Evolutionary conservation across 805 yeast genomes (phyloP).

Genomic region (Schizosaccharomyces octosporus): DNA sequence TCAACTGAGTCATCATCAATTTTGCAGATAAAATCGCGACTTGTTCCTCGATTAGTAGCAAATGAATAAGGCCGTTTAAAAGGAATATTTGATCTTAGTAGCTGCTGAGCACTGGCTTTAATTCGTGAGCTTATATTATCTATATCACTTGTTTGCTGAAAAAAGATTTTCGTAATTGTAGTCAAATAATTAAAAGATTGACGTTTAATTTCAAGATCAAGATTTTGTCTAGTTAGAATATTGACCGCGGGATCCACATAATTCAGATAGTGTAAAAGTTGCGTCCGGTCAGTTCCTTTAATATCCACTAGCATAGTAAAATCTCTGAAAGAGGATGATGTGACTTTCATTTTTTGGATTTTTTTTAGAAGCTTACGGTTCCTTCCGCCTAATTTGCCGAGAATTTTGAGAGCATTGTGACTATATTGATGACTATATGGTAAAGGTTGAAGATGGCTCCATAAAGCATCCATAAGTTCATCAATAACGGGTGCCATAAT

Average conservation of each 20-base stretch:
- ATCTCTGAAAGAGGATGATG: background rate
- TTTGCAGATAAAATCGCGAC: background rate
- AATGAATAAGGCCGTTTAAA: background rate
- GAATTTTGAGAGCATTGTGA: conserved; percentile 74
- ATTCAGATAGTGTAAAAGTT: background rate
- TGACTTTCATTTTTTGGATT: conserved; percentile 31
- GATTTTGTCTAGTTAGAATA: background rate
- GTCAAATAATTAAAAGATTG: background rate
- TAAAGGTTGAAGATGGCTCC: conserved; percentile 73
- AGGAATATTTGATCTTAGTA: background rate
- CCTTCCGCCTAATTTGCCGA: conserved; percentile 92
- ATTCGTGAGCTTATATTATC: background rate
- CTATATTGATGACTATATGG: conserved; percentile 90
- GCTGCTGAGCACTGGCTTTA: background rate
- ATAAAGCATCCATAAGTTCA: conserved; percentile 78
- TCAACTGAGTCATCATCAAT: background rate
- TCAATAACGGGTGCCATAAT: conserved; percentile 88
- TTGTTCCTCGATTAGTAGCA: background rate
- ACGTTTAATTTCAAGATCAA: background rate
- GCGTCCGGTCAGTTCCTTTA: background rate
- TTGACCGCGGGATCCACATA: background rate
- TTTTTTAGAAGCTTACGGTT: conserved; percentile 67
- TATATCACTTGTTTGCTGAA: background rate
- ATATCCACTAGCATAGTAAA: background rate
- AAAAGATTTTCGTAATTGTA: background rate